These are phyloP conservation scores for Malus hybrid DNA, from an alignment of 331 rosid genomes.

Conservation along the genomic window DNA sequence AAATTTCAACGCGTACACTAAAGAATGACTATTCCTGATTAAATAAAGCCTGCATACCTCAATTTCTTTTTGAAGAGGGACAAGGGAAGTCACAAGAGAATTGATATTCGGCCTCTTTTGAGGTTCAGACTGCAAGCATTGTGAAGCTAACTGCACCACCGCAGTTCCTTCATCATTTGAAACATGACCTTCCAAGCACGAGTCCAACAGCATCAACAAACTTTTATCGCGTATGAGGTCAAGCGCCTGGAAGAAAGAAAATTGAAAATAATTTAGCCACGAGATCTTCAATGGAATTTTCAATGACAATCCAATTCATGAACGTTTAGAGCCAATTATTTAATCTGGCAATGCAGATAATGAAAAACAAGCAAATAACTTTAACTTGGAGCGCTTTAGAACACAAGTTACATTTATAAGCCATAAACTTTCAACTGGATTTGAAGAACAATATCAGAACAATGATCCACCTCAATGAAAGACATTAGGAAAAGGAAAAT, in stretches of 20 bases:
- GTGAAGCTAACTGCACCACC: slow-evolving; percentile 73
- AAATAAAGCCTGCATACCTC: slow-evolving; percentile 24
- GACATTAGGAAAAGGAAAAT: neutral
- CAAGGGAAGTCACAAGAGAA: slow-evolving; percentile 66
- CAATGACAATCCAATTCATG: neutral
- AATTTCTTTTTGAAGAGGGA: slow-evolving; percentile 80
- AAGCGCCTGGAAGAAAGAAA: slow-evolving; percentile 54
- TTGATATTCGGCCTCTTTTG: slow-evolving; percentile 91
- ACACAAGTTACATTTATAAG: neutral
- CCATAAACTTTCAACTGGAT: neutral
- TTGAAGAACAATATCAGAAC: neutral
- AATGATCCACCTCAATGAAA: slow-evolving; percentile 1
- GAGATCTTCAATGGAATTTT: neutral
- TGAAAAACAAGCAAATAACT: neutral
- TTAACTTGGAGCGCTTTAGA: neutral
- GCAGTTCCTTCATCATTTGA: slow-evolving; percentile 84
- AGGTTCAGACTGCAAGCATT: slow-evolving; percentile 82
- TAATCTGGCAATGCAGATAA: neutral
- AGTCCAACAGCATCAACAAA: slow-evolving; percentile 69
- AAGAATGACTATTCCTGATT: too few relatives aligned
- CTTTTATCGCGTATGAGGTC: slow-evolving; percentile 83
- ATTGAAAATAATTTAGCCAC: neutral
- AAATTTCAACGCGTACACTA: slow-evolving; percentile 4
- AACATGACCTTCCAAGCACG: slow-evolving; percentile 82
- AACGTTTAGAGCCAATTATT: neutral